Conservation (phyloP, 148 eudicot genomes). For the Camellia granthamiana region DNA sequence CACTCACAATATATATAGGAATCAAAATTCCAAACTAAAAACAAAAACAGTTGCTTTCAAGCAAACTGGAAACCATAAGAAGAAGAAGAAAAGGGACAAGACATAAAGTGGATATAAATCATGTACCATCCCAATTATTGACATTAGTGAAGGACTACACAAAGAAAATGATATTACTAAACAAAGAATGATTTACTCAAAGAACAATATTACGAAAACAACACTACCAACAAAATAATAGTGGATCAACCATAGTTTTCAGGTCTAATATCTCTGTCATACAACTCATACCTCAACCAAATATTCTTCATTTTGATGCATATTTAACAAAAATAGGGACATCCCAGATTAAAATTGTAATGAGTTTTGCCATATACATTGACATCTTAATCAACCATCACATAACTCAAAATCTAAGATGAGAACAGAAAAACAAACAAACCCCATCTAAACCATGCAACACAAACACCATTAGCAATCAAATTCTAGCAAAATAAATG, state of each 20-base stretch:
- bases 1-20: neutral
- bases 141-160: neutral
- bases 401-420: neutral
- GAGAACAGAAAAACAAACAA: neutral
- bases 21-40: neutral
- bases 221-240: neutral
- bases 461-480: too few relatives aligned
- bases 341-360: neutral
- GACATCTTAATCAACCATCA: neutral
- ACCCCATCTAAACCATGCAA: neutral
- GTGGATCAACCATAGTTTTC: neutral
- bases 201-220: neutral
- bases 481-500: too few relatives aligned
- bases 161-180: neutral
- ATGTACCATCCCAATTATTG: conserved; percentile 4
- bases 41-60: neutral
- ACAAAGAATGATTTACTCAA: conserved; percentile 4
- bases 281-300: neutral
- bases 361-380: neutral
- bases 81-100: neutral
- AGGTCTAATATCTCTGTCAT: neutral
- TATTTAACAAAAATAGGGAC: neutral
- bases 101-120: neutral
- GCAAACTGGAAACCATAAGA: conserved; percentile 7
- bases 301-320: neutral